Base-by-base conservation (phyloP, 2,329 filamentous ascomycete species). In the Metarhizium rileyi region DNA sequence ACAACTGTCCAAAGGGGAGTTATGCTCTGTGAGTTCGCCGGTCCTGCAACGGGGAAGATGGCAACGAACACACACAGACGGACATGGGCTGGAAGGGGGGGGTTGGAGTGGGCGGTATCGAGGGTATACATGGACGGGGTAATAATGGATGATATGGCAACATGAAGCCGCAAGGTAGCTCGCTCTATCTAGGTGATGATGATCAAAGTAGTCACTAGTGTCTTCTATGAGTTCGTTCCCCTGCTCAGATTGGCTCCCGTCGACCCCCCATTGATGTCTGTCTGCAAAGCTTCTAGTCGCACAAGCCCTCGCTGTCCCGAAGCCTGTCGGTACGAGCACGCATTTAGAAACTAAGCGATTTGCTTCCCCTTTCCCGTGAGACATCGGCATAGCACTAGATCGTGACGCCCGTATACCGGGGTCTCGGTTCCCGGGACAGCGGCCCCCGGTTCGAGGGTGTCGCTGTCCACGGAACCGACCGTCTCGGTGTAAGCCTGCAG, bases 391-490 rank as follows among this genome's bases (percentile, higher is more conserved):
- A 26, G 35, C 18, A 7, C 35, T n/a, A 22, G 35, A 38, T 38
- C 41, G 14, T 44, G 16, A n/a, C 16, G 22, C 26, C 27, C 41
- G 41, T 28, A 20, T 51, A 48, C 49, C 49, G 49, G 45, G 40
- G 23, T 40, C 36, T 18, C 44, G 45, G 49, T 48, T 47, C 45
- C n/a, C n/a, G 45, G 45, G 30, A 23, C 16, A 23, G 33, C 27
- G 38, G 41, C 14, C 33, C 41, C n/a, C 20, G 44, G 12, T 6
- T 30, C 41, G 40, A 41, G 41, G 22, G 41, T 44, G 45, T 40
- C 45, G 30, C 18, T 20, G 44, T 44, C 25, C 20, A 51, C 49
- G 4, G n/a, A 2, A 30, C 23, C 26, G 25, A 22, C 5, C n/a
- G 23, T 40, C 23, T 36, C 16, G 41, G 18, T 38, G 18, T 38